Evolutionary conservation across 192 early-diverging fungal genomes (phyloP).

Genomic region (Linnemannia schmuckeri): DNA sequence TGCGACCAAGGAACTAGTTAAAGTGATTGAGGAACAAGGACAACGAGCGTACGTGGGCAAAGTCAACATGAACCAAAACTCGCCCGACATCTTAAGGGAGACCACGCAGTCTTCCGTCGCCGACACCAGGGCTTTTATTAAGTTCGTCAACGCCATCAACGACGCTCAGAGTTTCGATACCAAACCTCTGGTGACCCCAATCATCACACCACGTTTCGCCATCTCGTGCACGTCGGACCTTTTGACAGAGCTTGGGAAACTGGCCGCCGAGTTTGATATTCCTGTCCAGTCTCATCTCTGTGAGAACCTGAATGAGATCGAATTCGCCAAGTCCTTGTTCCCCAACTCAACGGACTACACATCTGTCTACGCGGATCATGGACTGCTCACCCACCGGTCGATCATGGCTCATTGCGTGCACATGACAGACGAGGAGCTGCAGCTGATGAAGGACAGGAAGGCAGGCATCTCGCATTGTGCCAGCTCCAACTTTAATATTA

Average conservation of each 20-base stretch:
- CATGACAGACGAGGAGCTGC: slow-evolving; percentile 69
- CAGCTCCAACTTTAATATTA: slow-evolving; percentile 80
- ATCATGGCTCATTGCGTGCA: slow-evolving; percentile 90
- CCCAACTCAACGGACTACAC: slow-evolving; percentile 64
- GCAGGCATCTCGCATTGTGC: slow-evolving; percentile 84
- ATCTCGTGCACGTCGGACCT: slow-evolving; percentile 75
- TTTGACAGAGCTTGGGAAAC: slow-evolving; percentile 67
- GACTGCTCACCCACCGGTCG: slow-evolving; percentile 72
- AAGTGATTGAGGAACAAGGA: slow-evolving; percentile 71
- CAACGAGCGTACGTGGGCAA: slow-evolving; percentile 89
- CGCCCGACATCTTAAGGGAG: slow-evolving; percentile 77
- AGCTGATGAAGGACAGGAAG: slow-evolving; percentile 61
- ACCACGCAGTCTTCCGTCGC: slow-evolving; percentile 67
- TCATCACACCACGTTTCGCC: slow-evolving; percentile 88
- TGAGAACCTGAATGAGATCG: slow-evolving; percentile 77
- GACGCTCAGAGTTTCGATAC: background rate
- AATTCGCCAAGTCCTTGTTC: slow-evolving; percentile 60
- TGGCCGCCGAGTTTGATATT: slow-evolving; percentile 71
- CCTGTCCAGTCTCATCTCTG: slow-evolving; percentile 84
- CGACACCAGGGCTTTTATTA: slow-evolving; percentile 68
- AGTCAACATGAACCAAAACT: slow-evolving; percentile 87
- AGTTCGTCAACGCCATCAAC: slow-evolving; percentile 44
- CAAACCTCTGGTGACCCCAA: slow-evolving; percentile 66
- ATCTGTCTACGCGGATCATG: slow-evolving; percentile 70
- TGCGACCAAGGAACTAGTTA: slow-evolving; percentile 72